Conservation (phyloP, 768 basidiomycete species). For the Sistotremastrum niveocremeum region DNA sequence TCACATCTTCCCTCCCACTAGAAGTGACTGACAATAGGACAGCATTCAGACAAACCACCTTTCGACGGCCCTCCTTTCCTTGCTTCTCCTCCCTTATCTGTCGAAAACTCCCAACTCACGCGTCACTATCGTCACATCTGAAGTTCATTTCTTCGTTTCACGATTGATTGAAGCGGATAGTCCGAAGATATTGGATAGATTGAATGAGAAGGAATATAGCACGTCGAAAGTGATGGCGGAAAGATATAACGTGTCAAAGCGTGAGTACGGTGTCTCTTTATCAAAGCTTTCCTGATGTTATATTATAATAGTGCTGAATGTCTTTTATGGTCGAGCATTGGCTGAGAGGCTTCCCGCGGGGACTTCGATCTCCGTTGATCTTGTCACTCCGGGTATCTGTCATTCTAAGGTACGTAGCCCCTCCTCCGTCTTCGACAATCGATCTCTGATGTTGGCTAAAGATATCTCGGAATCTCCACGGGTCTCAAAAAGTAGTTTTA, state of each 20-base stretch:
- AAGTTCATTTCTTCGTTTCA: slow-evolving; percentile 10
- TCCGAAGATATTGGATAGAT: slow-evolving; percentile 17
- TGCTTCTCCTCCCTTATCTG: slow-evolving; percentile 21
- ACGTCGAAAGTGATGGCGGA: slow-evolving; percentile 14
- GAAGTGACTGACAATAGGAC: neutral
- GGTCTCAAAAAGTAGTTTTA: too few species aligned
- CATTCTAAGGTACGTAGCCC: slow-evolving; percentile 19
- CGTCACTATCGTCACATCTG: slow-evolving; percentile 21
- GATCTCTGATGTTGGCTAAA: too few species aligned
- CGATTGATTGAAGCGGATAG: slow-evolving; percentile 9
- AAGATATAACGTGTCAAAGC: slow-evolving; percentile 16
- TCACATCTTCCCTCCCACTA: neutral
- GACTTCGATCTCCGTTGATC: slow-evolving; percentile 19
- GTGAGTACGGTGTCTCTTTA: slow-evolving; percentile 6
- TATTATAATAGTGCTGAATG: slow-evolving; percentile 21
- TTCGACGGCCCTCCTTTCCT: slow-evolving; percentile 16
- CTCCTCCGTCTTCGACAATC: too few species aligned
- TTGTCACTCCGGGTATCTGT: slow-evolving; percentile 31
- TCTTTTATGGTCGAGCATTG: slow-evolving; percentile 26
- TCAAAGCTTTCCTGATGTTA: too few species aligned
- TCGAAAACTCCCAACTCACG: slow-evolving; percentile 22
- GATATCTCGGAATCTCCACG: slow-evolving; percentile 6
- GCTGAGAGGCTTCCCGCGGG: slow-evolving; percentile 16
- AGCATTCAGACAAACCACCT: slow-evolving; percentile 26
- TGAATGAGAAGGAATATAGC: slow-evolving; percentile 21